Conservation (phyloP, 2,329 filamentous ascomycete genomes). For the Fusarium coicis region DNA sequence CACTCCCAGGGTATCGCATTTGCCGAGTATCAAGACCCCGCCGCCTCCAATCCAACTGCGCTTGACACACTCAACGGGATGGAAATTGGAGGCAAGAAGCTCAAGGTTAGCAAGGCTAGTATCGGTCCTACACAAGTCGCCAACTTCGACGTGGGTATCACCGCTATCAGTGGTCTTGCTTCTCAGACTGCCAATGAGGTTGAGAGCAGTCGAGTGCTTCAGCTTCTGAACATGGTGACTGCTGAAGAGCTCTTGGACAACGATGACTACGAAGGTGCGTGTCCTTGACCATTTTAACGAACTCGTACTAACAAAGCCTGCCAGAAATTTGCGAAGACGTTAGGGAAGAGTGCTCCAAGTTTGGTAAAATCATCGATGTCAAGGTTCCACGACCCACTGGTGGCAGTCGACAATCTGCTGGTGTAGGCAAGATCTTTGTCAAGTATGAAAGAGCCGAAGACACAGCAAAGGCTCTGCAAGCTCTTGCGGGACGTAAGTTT, state of each 20-base stretch:
- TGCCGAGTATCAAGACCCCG: constrained; percentile 88
- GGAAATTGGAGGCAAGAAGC: constrained; percentile 86
- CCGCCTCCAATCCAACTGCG: constrained; percentile 78
- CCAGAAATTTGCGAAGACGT: constrained; percentile 97
- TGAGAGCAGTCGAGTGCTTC: constrained; percentile 85
- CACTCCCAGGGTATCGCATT: constrained; percentile 85
- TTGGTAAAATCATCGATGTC: constrained; percentile 83
- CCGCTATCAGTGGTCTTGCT: constrained; percentile 97
- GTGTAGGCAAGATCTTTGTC: constrained; percentile 97
- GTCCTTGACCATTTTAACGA: not conserved
- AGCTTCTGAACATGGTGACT: constrained; percentile 98
- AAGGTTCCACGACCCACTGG: constrained; percentile 91
- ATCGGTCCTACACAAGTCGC: constrained; percentile 93
- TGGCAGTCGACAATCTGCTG: constrained; percentile 83
- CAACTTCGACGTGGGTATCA: constrained; percentile 94
- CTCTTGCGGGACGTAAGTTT: constrained; percentile 95
- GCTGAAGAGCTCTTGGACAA: constrained; percentile 92
- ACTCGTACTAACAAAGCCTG: constrained; percentile 48
- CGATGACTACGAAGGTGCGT: constrained; percentile 92
- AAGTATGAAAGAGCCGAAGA: constrained; percentile 85
- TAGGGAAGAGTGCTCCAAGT: constrained; percentile 91
- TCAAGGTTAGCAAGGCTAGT: constrained; percentile 89
- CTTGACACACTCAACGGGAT: constrained; percentile 93
- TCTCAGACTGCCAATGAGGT: constrained; percentile 84
- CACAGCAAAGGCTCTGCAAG: constrained; percentile 84